A percentile compares a stretch with the other conserved stretches of the same genome.
phyloP scores from a whole-genome alignment of 495 filamentous ascomycete genomes.

The Trichoderma erinaceum region DNA sequence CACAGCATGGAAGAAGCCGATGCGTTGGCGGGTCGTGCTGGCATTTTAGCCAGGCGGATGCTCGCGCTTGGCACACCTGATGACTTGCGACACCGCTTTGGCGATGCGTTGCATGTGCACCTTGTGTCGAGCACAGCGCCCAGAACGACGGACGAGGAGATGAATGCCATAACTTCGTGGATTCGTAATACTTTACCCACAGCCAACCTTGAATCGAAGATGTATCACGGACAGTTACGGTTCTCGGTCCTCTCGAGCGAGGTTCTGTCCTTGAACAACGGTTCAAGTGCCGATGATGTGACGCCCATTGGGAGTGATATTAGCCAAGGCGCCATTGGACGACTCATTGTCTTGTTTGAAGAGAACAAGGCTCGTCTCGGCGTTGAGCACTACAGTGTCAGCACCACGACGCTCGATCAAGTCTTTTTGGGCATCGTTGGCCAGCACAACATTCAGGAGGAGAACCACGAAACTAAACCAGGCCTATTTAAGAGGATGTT shows the following conservation, averaged over 20 bases:
- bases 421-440: constrained; percentile 80
- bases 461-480: constrained; percentile 41
- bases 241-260: constrained; percentile 59
- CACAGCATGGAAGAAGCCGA: constrained; percentile 79
- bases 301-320: constrained; percentile 22
- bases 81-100: constrained; percentile 51
- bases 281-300: constrained; percentile 15
- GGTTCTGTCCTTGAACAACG: constrained; percentile 13
- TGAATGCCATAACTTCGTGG: constrained; percentile 57
- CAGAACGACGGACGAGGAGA: constrained; percentile 58
- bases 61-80: constrained; percentile 62
- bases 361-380: constrained; percentile 57
- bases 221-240: constrained; percentile 75
- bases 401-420: constrained; percentile 77
- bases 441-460: constrained; percentile 69
- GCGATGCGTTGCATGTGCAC: constrained; percentile 59
- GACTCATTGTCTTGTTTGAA: constrained; percentile 66
- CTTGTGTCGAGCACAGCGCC: constrained; percentile 70
- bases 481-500: constrained; percentile 23
- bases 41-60: constrained; percentile 67
- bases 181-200: constrained; percentile 49
- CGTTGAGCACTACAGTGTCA: constrained; percentile 73
- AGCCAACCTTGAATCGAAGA: constrained; percentile 61
- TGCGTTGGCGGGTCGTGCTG: constrained; percentile 61
- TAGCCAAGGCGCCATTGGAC: constrained; percentile 43